Evolutionary conservation across 2,329 filamentous ascomycete species (phyloP).

Genomic region (Botrytis tulipae): DNA sequence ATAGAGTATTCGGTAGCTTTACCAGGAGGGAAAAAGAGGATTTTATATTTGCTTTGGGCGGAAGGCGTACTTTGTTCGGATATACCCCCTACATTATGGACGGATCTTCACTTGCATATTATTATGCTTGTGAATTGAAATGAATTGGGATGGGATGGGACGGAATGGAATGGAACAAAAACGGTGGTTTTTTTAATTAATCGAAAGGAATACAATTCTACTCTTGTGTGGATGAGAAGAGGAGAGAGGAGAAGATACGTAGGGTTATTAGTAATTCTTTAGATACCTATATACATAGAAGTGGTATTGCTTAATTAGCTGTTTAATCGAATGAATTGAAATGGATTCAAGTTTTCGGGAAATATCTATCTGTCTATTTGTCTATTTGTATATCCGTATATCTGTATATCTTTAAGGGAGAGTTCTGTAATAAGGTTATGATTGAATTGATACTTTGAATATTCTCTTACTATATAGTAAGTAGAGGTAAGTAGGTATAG

Average conservation of each 20-base stretch:
- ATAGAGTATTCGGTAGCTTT: neutral
- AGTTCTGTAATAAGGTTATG: neutral
- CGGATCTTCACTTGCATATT: neutral
- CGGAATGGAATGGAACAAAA: neutral
- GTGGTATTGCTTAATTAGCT: neutral
- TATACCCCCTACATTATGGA: slow-evolving; percentile 8
- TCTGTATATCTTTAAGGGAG: too few relatives aligned
- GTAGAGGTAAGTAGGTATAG: too few relatives aligned
- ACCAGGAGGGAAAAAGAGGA: neutral
- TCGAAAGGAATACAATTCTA: neutral
- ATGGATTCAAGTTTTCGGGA: neutral
- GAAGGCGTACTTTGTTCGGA: neutral
- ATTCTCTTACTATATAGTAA: too few relatives aligned
- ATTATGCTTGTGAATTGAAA: neutral
- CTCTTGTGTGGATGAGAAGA: neutral
- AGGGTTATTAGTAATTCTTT: neutral
- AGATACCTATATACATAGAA: neutral
- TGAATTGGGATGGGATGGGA: neutral
- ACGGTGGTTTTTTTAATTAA: neutral
- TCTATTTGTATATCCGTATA: too few relatives aligned
- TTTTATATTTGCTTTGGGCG: neutral
- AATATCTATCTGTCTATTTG: neutral
- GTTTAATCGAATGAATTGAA: neutral
- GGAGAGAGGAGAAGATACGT: neutral
- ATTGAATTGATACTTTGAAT: neutral